phyloP scores from a whole-genome alignment of 2,329 filamentous ascomycete species.

The Colletotrichum sp. region DNA sequence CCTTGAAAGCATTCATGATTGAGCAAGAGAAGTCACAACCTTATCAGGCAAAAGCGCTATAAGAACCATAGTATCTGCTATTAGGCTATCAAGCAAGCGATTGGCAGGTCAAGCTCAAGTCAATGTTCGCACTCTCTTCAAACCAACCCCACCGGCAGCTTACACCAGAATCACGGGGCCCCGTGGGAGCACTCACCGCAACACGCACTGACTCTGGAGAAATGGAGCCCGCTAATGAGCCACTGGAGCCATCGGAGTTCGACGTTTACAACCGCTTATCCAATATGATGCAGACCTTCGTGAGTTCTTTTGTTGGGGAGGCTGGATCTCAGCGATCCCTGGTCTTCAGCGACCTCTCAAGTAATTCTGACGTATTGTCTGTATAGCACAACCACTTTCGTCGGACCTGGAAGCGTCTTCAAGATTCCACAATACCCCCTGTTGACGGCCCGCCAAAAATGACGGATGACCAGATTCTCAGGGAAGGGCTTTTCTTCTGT shows the following conservation, averaged over 20 bases:
- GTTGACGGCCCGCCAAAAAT: slow-evolving; percentile 54
- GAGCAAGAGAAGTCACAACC: neutral
- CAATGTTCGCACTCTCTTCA: neutral
- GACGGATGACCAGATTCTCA: slow-evolving; percentile 71
- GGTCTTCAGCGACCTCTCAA: neutral
- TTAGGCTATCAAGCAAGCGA: neutral
- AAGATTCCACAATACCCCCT: slow-evolving; percentile 60
- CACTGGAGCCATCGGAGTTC: slow-evolving; percentile 70
- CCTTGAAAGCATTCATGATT: neutral
- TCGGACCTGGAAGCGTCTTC: slow-evolving; percentile 71
- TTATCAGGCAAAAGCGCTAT: neutral
- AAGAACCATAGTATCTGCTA: neutral
- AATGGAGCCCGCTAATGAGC: slow-evolving; percentile 45
- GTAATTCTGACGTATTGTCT: neutral
- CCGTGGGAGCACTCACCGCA: neutral
- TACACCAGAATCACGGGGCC: neutral
- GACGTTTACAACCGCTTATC: slow-evolving; percentile 72
- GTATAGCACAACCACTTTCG: slow-evolving; percentile 79
- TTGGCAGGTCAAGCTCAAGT: neutral
- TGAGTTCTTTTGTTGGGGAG: slow-evolving; percentile 39
- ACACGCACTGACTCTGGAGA: neutral
- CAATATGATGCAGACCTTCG: slow-evolving; percentile 76
- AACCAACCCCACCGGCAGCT: neutral
- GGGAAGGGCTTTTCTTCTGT: slow-evolving; percentile 70
- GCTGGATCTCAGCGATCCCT: neutral